Evolutionary conservation across 2,329 filamentous ascomycete genomes (phyloP).

Genomic region (Microascus cirrosus): DNA sequence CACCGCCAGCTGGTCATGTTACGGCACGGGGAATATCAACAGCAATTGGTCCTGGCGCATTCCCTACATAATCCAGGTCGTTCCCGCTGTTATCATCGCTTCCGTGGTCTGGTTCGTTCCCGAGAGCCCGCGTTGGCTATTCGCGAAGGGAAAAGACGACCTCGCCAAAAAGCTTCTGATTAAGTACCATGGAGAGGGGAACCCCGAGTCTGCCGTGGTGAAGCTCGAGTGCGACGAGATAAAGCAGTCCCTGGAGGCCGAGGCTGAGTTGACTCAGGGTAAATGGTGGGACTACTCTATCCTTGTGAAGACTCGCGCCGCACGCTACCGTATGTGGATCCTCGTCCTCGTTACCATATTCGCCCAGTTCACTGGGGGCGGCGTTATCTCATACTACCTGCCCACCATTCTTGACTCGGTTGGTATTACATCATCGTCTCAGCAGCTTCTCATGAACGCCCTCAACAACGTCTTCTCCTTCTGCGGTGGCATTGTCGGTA

Average conservation of each 20-base stretch:
- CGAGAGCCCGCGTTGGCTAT: constrained; percentile 18
- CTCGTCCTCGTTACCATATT: constrained; percentile 35
- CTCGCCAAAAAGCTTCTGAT: constrained; percentile 6
- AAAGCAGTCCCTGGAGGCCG: constrained; percentile 29
- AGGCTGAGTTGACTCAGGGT: constrained; percentile 19
- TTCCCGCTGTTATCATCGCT: constrained; percentile 29
- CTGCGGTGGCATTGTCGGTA: constrained; percentile 24
- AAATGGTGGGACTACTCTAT: constrained; percentile 28
- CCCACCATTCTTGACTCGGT: constrained; percentile 36
- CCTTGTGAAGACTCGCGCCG: constrained; percentile 32
- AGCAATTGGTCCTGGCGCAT: constrained; percentile 37
- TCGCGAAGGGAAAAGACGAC: neutral
- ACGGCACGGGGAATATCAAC: constrained; percentile 28
- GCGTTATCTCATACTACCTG: constrained; percentile 36
- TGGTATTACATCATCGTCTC: constrained; percentile 26
- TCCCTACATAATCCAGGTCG: constrained; percentile 30
- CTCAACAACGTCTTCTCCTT: constrained; percentile 34
- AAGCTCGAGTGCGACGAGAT: constrained; percentile 24
- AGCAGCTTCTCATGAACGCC: constrained; percentile 33
- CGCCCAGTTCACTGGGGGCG: constrained; percentile 25
- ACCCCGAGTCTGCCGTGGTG: constrained; percentile 10
- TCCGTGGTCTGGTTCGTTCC: constrained; percentile 33
- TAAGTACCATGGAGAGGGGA: constrained; percentile 16
- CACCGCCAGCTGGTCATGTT: constrained; percentile 25
- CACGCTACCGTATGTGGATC: constrained; percentile 34